Evolutionary conservation across 2,329 filamentous ascomycete genomes (phyloP).

Genomic region (Trichothecium sympodiale): DNA sequence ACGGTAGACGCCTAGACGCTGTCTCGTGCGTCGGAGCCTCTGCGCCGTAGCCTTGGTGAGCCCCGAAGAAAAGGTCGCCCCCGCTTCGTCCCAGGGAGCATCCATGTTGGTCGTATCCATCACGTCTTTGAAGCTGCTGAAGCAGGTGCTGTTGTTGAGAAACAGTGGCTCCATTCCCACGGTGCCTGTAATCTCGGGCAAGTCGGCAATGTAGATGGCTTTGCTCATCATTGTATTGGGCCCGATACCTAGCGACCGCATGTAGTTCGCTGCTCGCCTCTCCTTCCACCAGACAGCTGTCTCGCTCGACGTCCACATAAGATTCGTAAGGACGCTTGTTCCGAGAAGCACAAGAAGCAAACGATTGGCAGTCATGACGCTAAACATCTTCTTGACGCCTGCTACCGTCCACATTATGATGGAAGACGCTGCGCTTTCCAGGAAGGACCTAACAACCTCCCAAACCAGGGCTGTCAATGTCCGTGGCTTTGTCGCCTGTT

Average conservation of each 20-base stretch:
- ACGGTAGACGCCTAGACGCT: slow-evolving; percentile 71
- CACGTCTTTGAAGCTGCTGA: slow-evolving; percentile 50
- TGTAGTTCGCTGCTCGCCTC: slow-evolving; percentile 67
- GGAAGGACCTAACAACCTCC: slow-evolving; percentile 61
- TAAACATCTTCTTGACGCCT: slow-evolving; percentile 52
- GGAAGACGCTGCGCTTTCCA: slow-evolving; percentile 63
- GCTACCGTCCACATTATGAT: slow-evolving; percentile 69
- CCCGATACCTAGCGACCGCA: slow-evolving; percentile 68
- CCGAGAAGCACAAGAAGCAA: slow-evolving; percentile 60
- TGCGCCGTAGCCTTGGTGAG: slow-evolving; percentile 44
- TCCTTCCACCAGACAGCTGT: slow-evolving; percentile 77
- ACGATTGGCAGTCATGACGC: slow-evolving; percentile 60
- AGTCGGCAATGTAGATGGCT: slow-evolving; percentile 71
- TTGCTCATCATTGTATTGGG: slow-evolving; percentile 76
- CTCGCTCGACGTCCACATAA: slow-evolving; percentile 63
- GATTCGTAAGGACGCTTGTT: slow-evolving; percentile 61
- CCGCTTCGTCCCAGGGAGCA: slow-evolving; percentile 41
- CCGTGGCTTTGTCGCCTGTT: slow-evolving; percentile 48
- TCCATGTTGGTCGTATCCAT: slow-evolving; percentile 48
- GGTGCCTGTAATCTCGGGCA: slow-evolving; percentile 51
- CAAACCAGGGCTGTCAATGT: slow-evolving; percentile 59
- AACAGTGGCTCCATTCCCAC: slow-evolving; percentile 18
- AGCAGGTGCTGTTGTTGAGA: slow-evolving; percentile 43
- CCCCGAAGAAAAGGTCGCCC: slow-evolving; percentile 31
- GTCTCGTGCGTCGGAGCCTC: slow-evolving; percentile 67